Conservation (phyloP, 495 filamentous ascomycete species). For the Annulohypoxylon bovei region DNA sequence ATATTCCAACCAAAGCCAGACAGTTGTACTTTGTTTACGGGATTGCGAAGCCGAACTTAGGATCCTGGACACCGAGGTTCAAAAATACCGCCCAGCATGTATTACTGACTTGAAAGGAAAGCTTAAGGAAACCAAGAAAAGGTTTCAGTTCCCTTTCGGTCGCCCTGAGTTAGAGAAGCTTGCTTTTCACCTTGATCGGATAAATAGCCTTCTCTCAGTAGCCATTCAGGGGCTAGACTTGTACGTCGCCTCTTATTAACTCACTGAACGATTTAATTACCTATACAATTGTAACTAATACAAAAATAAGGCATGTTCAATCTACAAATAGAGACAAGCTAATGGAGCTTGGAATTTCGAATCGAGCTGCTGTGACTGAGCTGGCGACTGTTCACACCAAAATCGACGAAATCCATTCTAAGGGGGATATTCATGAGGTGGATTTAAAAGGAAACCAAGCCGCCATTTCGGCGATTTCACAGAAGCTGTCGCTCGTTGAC, state of each 20-base stretch:
- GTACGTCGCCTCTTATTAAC: neutral
- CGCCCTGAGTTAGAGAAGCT: conserved; percentile 7
- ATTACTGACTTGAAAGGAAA: neutral
- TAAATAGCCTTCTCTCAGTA: neutral
- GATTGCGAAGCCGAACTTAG: neutral
- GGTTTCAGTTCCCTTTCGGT: neutral
- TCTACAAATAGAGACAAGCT: neutral
- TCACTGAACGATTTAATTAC: no score
- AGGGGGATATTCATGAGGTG: neutral
- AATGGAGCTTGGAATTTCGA: neutral
- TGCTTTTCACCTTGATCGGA: neutral
- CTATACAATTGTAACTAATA: neutral
- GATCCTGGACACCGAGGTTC: neutral
- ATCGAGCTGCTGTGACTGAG: neutral
- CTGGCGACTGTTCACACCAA: neutral
- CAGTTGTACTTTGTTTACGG: neutral
- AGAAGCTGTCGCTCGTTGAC: neutral
- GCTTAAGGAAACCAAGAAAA: conserved; percentile 2
- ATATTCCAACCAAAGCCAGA: neutral
- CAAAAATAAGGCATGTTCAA: neutral
- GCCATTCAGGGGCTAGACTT: neutral
- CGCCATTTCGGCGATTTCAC: neutral
- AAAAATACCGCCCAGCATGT: neutral
- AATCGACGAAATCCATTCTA: neutral
- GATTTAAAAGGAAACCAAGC: neutral